Base-by-base conservation (phyloP, 495 filamentous ascomycete genomes). In the Lindgomyces ingoldianus region DNA sequence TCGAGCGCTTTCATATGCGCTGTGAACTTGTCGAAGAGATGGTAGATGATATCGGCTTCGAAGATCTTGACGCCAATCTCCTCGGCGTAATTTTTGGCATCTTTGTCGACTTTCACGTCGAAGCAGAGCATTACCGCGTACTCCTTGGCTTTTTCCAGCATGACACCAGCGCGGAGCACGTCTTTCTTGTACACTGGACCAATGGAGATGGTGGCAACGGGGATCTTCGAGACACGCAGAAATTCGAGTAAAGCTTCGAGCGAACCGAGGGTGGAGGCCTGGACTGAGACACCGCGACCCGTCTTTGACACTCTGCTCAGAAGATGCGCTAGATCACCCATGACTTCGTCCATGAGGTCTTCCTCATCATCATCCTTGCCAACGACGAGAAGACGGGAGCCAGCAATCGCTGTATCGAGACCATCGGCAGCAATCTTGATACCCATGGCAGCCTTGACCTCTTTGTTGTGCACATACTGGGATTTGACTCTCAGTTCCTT, bases 41-140 rank as follows among this genome's bases (percentile, higher is more conserved):
- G 95, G 74, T 99, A 99, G 65, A 99, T 99, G 70, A 99, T 99
- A 69, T 99, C 92, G 4, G 95, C 95, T 0, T 91, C 96, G 81
- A 98, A 98, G 72, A 99, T 91, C 83, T 96, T 99, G 74, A 99
- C 90, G 29, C 93, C 93, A 41, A 96, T 85, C 56, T 97, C 92
- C 10, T 96, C 90, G 42, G 95, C 95, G 69, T 98, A 96, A 14
- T 82, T 82, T 69, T 87, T 83, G 0, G 95, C 95, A 71, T 99
- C 95, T 76, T 96, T 97, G 77, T 99, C 95, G 22, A 99, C 89
- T 80, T 96, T 96, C 75, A 99, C 95, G 73, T 99, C 95, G 81
- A 99, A 99, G 75, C 95, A 98, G 19, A 99, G 87, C 95, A 99
- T 99, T 74, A 98, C 91, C 24, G 95, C 95, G 64, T 87, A 95